Conservation (phyloP, 2,329 filamentous ascomycete species). For the Neonectria hederae region DNA sequence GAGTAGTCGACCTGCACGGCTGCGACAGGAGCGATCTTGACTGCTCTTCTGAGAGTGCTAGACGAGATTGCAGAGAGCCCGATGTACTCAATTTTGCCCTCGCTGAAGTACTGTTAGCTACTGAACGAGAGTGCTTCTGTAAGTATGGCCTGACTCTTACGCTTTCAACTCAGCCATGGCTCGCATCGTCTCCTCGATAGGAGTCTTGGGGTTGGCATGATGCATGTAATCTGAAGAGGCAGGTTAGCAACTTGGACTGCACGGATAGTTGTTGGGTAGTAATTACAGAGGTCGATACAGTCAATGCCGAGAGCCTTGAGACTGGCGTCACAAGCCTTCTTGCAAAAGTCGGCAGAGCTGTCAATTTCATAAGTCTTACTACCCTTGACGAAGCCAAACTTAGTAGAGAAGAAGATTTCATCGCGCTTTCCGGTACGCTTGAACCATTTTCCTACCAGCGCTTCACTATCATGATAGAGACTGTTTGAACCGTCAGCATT, state of each 20-base stretch:
- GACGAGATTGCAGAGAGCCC: conserved; percentile 60
- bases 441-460: conserved; percentile 58
- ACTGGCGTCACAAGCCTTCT: conserved; percentile 40
- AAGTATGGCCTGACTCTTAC: conserved; percentile 3
- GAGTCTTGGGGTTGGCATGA: conserved; percentile 53
- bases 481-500: neutral
- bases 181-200: conserved; percentile 57
- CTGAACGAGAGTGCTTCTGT: neutral
- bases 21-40: conserved; percentile 58
- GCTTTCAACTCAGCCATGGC: conserved; percentile 56
- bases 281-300: conserved; percentile 58
- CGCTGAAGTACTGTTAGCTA: conserved; percentile 34
- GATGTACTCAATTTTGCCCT: conserved; percentile 64
- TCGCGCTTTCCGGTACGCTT: conserved; percentile 53
- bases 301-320: conserved; percentile 51
- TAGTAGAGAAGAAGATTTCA: conserved; percentile 57
- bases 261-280: accelerated
- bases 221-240: conserved; percentile 54
- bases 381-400: conserved; percentile 37
- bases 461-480: conserved; percentile 57
- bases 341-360: conserved; percentile 15
- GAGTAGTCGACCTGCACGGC: conserved; percentile 65
- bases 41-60: conserved; percentile 60
- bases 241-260: neutral
- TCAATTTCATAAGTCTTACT: neutral